Evolutionary conservation across 2,329 filamentous ascomycete genomes (phyloP).

Genomic region (Apiospora marii): DNA sequence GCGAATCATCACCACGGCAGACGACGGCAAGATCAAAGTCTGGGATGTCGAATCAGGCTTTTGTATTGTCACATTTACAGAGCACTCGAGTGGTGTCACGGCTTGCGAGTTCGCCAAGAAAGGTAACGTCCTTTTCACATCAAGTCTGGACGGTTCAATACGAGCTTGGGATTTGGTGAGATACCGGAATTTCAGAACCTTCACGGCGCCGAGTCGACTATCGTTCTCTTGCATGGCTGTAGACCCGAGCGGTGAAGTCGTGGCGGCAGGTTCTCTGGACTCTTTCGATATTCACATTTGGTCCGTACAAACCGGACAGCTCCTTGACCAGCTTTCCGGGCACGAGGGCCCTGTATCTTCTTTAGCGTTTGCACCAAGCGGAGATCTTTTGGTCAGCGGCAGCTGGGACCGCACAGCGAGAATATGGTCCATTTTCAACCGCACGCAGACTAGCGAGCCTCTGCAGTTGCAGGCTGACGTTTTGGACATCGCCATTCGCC

Average conservation of each 20-base stretch:
- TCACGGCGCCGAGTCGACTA: constrained; percentile 89
- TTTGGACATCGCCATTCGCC: constrained; percentile 83
- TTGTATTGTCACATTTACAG: constrained; percentile 97
- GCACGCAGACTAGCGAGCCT: constrained; percentile 94
- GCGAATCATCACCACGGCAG: constrained; percentile 89
- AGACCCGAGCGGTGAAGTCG: constrained; percentile 96
- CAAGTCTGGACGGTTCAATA: constrained; percentile 92
- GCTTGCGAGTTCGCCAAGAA: constrained; percentile 94
- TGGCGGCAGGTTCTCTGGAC: constrained; percentile 93
- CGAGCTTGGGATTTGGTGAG: constrained; percentile 95
- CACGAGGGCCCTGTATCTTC: constrained; percentile 94
- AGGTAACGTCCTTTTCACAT: constrained; percentile 94
- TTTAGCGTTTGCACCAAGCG: constrained; percentile 87
- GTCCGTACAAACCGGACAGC: constrained; percentile 96
- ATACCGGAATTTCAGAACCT: constrained; percentile 97
- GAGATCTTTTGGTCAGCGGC: constrained; percentile 83
- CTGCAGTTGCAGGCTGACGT: constrained; percentile 93
- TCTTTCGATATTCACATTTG: constrained; percentile 98
- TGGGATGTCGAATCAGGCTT: constrained; percentile 98
- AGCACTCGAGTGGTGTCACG: constrained; percentile 93
- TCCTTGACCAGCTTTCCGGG: constrained; percentile 88
- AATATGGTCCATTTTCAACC: constrained; percentile 93
- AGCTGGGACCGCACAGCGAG: constrained; percentile 97
- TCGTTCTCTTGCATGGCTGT: constrained; percentile 95
- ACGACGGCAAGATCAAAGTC: constrained; percentile 98